phyloP scores from a whole-genome alignment of 345 rosid genomes.

The Salix purpurea region DNA sequence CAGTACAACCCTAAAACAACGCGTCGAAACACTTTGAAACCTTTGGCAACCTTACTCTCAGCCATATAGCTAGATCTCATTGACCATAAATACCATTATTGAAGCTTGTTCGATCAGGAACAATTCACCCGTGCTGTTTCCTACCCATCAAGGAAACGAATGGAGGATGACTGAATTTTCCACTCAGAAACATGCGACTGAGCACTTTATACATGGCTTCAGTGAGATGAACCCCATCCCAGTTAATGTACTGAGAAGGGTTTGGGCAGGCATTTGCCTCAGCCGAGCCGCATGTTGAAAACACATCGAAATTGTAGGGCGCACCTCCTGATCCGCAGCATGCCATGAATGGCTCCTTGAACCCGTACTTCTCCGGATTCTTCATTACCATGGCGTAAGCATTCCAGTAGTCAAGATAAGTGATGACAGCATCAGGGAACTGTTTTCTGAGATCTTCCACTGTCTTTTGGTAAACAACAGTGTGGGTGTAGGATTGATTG shows the following conservation, averaged over 20 bases:
- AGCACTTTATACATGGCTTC: slow-evolving; percentile 77
- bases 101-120: not conserved
- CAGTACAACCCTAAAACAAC: too few species aligned
- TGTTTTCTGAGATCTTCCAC: slow-evolving; percentile 47
- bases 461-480: slow-evolving; percentile 38
- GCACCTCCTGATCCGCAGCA: slow-evolving; percentile 81
- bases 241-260: slow-evolving; percentile 63
- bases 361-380: slow-evolving; percentile 48
- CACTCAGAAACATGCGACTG: slow-evolving; percentile 55
- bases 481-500: slow-evolving; percentile 52
- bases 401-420: slow-evolving; percentile 73
- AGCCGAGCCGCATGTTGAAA: slow-evolving; percentile 57
- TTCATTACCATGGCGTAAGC: slow-evolving; percentile 56
- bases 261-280: slow-evolving; percentile 39
- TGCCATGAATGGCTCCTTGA: slow-evolving; percentile 65
- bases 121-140: slow-evolving; percentile 21
- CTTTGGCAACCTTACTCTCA: too few species aligned
- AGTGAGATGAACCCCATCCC: slow-evolving; percentile 98
- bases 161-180: slow-evolving; percentile 57
- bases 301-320: slow-evolving; percentile 54
- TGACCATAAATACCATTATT: not conserved
- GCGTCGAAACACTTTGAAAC: too few species aligned
- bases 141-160: slow-evolving; percentile 44
- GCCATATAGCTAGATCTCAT: not conserved
- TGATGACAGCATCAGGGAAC: slow-evolving; percentile 54